phyloP scores from a whole-genome alignment of 2,329 filamentous ascomycete species.

The Cephalotrichum gorgonifer region DNA sequence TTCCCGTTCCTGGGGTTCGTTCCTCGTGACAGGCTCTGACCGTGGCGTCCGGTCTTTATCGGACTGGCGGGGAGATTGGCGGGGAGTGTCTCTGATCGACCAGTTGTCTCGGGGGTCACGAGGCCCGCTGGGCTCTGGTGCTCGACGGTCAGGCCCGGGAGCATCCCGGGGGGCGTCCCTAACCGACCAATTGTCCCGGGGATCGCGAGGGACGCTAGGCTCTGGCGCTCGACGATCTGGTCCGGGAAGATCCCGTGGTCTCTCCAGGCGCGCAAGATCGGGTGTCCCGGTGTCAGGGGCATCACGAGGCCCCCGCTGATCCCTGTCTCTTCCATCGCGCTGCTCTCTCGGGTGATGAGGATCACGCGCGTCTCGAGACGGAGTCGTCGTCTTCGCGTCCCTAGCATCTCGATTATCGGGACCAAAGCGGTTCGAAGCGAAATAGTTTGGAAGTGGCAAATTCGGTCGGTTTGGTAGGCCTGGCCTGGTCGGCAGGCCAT shows the following conservation, averaged over 20 bases:
- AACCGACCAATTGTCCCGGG: neutral
- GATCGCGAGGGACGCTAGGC: neutral
- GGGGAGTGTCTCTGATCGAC: neutral
- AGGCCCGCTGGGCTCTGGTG: constrained; percentile 17
- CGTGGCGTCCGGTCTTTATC: neutral
- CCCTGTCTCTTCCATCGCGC: constrained; percentile 27
- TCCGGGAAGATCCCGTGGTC: constrained; percentile 28
- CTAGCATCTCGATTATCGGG: constrained; percentile 15
- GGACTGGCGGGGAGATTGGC: neutral
- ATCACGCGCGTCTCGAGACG: constrained; percentile 21
- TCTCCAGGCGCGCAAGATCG: constrained; percentile 29
- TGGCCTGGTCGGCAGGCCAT: no score
- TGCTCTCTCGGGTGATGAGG: constrained; percentile 24
- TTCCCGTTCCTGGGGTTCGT: neutral
- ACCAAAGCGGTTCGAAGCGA: constrained; percentile 35
- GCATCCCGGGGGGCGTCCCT: constrained; percentile 22
- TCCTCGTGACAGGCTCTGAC: neutral
- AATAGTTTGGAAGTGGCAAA: constrained; percentile 40
- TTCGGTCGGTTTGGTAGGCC: constrained; percentile 53
- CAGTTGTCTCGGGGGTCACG: neutral
- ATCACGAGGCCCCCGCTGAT: constrained; percentile 25
- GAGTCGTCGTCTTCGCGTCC: constrained; percentile 6
- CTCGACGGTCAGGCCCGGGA: constrained; percentile 28
- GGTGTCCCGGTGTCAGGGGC: constrained; percentile 23
- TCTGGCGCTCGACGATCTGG: constrained; percentile 33